These are phyloP conservation scores for Pyrenophora graminea DNA, from an alignment of 2,329 filamentous ascomycete species.

Conservation along the genomic window DNA sequence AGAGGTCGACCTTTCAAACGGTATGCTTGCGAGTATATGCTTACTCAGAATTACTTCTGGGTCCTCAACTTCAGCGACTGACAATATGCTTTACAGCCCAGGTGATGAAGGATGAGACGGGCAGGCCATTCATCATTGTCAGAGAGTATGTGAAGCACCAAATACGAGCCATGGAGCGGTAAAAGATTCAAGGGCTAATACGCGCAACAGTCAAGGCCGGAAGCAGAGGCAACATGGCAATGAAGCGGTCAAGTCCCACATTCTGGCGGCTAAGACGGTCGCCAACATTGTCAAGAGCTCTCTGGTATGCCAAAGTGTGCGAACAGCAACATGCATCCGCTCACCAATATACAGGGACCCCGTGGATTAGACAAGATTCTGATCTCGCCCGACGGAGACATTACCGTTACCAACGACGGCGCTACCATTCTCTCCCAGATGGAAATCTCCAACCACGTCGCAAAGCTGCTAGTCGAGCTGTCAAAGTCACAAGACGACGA, in stretches of 20 bases:
- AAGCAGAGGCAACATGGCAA: conserved; percentile 97
- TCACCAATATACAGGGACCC: conserved; percentile 64
- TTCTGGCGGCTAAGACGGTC: conserved; percentile 92
- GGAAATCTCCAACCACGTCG: conserved; percentile 98
- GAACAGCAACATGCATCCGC: not conserved
- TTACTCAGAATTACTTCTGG: conserved; percentile 4
- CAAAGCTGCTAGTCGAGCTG: conserved; percentile 93
- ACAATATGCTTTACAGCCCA: conserved; percentile 55
- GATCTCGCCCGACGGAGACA: conserved; percentile 97
- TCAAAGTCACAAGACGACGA: conserved; percentile 99
- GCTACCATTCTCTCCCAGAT: conserved; percentile 96
- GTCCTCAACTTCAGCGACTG: conserved; percentile 22
- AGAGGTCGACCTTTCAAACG: conserved; percentile 85
- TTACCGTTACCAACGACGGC: conserved; percentile 98
- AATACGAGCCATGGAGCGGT: conserved; percentile 13
- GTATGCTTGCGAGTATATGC: conserved; percentile 54
- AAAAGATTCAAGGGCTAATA: conserved; percentile 28
- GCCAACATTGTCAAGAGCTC: conserved; percentile 98
- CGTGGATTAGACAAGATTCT: conserved; percentile 98
- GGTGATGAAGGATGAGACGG: conserved; percentile 96
- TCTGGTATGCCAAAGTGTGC: conserved; percentile 56
- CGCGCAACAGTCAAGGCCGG: conserved; percentile 75
- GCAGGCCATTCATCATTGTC: conserved; percentile 96
- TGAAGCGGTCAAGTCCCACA: conserved; percentile 97
- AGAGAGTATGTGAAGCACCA: conserved; percentile 73